Base-by-base conservation (phyloP, 2,329 filamentous ascomycete species). In the Penicillium psychrosexuale region DNA sequence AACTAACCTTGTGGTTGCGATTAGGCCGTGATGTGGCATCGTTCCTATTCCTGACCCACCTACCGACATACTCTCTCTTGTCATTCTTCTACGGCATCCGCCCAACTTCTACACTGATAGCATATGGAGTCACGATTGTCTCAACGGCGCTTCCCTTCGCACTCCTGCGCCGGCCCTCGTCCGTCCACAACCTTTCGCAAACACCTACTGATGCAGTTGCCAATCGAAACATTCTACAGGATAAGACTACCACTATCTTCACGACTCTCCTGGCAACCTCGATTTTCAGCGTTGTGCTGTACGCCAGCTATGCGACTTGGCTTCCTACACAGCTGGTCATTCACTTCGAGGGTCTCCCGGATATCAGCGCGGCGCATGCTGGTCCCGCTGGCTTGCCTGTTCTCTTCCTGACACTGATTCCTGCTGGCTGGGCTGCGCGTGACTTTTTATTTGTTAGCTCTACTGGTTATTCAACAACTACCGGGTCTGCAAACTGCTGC, bases 61-160 rank as follows among this genome's bases (percentile, higher is more conserved):
- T 88, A 19, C 93, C 92, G 40, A 83, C 84, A 65, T 84, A 88
- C 59, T 89, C 89, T 68, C 84, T 97, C 40, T 79, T 96, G 28
- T 80, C 80, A 30, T 85, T 85, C 49, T 96, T 95, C 77, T 96
- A 95, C 80, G 75, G 79, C 34, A 80, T 95, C 62, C 81, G 82
- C 27, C 77, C 82, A 27, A 72, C 77, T 50, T 87, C 88, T 0
- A 80, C 86, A 19, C 66, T 85, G 30, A 76, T 82, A 37, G 84
- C 84, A 34, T 80, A 91, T 47, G 71, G 76, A 33, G 87, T 93
- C 65, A 88, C 92, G 64, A 76, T 89, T 49, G 65, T 86, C 56
- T 84, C 89, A 3, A 84, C 84, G 39, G 85, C 86, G 39, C 68
- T 90, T 28, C 91, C 92, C 1, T 93, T 95, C 73, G 80, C 82